Evolutionary conservation across 2,329 filamentous ascomycete genomes (phyloP).

Genomic region (Colletotrichum sp.): DNA sequence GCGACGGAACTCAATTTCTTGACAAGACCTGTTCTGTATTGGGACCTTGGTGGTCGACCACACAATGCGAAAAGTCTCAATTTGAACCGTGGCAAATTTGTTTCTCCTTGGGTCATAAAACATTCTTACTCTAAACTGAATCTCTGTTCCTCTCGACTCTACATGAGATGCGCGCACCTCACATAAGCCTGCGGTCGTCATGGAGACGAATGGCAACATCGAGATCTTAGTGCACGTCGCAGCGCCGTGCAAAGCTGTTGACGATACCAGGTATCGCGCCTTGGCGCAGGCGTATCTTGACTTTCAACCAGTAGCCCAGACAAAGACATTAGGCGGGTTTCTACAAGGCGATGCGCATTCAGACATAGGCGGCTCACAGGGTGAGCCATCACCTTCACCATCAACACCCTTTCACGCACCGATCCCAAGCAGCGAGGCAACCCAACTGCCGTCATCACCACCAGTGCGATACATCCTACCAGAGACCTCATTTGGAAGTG

Average conservation of each 20-base stretch:
- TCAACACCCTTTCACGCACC: conserved; percentile 4
- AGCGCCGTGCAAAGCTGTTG: conserved; percentile 51
- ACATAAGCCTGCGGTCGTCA: not conserved
- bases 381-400: not conserved
- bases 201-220: conserved; percentile 32
- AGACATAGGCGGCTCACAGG: not conserved
- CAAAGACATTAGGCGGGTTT: not conserved
- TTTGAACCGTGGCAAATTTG: not conserved
- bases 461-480: not conserved
- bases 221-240: conserved; percentile 63
- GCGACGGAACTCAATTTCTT: not conserved
- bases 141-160: not conserved
- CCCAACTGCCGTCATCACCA: conserved; percentile 2
- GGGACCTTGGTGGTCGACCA: not conserved
- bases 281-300: conserved; percentile 56
- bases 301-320: conserved; percentile 41
- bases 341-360: not conserved
- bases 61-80: not conserved
- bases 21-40: not conserved
- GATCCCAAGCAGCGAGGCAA: conserved; percentile 3
- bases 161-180: not conserved
- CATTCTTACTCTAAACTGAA: not conserved
- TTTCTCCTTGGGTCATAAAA: not conserved
- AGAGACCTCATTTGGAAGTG: conserved; percentile 25
- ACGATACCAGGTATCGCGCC: conserved; percentile 55